phyloP scores from a whole-genome alignment of 2,329 filamentous ascomycete genomes.

The Beauveria varroae region DNA sequence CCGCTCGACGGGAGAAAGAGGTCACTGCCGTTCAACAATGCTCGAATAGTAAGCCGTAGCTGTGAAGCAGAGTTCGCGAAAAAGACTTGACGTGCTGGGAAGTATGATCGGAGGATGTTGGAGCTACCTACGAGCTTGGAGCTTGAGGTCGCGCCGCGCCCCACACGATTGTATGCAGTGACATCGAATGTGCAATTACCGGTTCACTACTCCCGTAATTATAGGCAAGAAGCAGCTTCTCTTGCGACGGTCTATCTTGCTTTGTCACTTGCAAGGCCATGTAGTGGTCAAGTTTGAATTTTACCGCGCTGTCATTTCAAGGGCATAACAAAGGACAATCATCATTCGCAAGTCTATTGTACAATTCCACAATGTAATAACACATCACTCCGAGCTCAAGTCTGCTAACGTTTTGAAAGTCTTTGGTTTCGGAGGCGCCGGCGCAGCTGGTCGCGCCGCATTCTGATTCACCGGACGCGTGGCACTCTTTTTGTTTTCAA shows the following conservation, averaged over 20 bases:
- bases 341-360: background rate
- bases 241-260: no score
- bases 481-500: conserved; percentile 31
- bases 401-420: conserved; percentile 49
- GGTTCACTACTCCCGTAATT: no score
- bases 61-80: background rate
- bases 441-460: conserved; percentile 21
- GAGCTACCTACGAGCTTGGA: background rate
- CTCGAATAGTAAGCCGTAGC: no score
- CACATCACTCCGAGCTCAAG: conserved; percentile 27
- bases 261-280: no score
- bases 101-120: background rate
- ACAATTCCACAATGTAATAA: background rate
- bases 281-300: no score
- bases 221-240: no score
- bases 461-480: conserved; percentile 13
- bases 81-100: background rate
- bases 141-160: background rate
- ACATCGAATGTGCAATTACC: background rate
- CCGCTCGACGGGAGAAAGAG: background rate
- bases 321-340: background rate
- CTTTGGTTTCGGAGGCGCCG: conserved; percentile 20
- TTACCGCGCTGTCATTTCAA: no score
- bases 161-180: background rate
- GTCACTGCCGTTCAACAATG: background rate